Evolutionary conservation across 2,329 filamentous ascomycete species (phyloP).

Genomic region (Arthrobotrys iridis): DNA sequence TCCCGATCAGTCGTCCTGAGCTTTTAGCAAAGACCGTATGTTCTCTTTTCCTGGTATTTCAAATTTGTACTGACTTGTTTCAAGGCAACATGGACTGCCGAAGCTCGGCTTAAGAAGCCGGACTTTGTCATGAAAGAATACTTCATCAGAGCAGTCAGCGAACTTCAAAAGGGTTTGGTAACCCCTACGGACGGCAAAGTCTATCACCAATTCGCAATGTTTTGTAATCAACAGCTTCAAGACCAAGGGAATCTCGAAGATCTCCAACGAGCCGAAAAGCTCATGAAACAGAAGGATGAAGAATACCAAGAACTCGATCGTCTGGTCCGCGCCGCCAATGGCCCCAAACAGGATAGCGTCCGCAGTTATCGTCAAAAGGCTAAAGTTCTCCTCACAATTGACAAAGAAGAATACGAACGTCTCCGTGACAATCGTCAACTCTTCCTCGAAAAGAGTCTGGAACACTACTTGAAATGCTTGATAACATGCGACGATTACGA

Average conservation of each 20-base stretch:
- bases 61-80: neutral
- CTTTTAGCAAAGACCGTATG: constrained; percentile 81
- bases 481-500: constrained; percentile 87
- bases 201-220: constrained; percentile 92
- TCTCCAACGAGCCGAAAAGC: constrained; percentile 78
- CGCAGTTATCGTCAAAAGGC: constrained; percentile 74
- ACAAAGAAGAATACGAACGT: constrained; percentile 84
- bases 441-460: constrained; percentile 86
- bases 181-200: constrained; percentile 81
- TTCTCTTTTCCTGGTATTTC: neutral
- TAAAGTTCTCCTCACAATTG: constrained; percentile 88
- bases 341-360: constrained; percentile 64
- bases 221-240: constrained; percentile 93
- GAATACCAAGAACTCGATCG: constrained; percentile 79
- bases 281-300: constrained; percentile 81
- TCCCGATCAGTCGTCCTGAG: constrained; percentile 78
- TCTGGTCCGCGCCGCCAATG: constrained; percentile 64
- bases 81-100: constrained; percentile 83
- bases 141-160: constrained; percentile 81
- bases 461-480: constrained; percentile 90
- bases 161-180: constrained; percentile 73
- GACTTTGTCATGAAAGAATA: constrained; percentile 89
- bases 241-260: constrained; percentile 87
- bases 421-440: constrained; percentile 79
- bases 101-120: constrained; percentile 88